Evolutionary conservation across 2,329 filamentous ascomycete genomes (phyloP), one percentile per base, ranked within the genome.

Genomic region (Aspergillus sp.): DNA sequence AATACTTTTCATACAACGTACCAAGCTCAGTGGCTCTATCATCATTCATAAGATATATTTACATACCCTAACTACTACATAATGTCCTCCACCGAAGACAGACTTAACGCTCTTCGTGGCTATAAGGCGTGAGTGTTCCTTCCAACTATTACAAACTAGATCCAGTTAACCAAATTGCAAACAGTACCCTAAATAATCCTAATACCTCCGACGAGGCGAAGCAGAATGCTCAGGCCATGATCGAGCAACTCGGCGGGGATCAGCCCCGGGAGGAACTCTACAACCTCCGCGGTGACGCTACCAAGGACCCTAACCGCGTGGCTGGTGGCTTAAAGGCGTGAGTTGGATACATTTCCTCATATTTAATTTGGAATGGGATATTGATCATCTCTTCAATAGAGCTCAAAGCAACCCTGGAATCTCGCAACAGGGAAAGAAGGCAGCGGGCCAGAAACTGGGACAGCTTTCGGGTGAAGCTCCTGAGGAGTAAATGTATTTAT

Each of bases 291-390:
- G 44, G 60, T 11, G 56, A 62, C 8, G 48, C 49, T 15, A 57
- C 60, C 39, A 66, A 68, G 51, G 60, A 63, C n/a, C 65, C 60
- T 19, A 66, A 21, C 15, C 60, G 66, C 5, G 49, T 67, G 5
- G 57, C 54, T 3, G 63, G 58, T 3, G 65, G 66, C 17, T 49
- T 64, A 41, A 68, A 67, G 52, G 66, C 66, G 66, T 67, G 58
- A 25, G 64, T 61, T n/a, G 1, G 4, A 6, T 17, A 4, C 30
- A 32, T 8, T 8, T 11, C 7, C 30, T 32, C 10, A 32, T 32
- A 32, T 32, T 11, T 8, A 32, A 11, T 0, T 11, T 11, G 4
- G 30, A 10, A 32, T 32, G 6, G 30, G 10, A 11, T 32, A 32
- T 4, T 32, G 4, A 41, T 23, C 13, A 23, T 32, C 11, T 17